phyloP scores from a whole-genome alignment of 164 flowering plant species.

The Piper betle region DNA sequence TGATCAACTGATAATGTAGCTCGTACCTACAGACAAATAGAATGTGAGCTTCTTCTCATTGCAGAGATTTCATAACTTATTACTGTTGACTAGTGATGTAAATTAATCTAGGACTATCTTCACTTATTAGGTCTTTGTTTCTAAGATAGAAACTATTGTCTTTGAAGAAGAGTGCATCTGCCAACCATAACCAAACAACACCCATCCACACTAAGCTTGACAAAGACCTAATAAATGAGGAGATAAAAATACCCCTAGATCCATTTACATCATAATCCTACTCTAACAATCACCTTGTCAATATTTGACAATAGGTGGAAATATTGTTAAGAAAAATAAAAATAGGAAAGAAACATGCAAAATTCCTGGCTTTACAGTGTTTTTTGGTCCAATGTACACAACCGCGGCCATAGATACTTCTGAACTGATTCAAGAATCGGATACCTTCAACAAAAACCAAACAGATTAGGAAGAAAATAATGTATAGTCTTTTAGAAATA shows the following conservation, averaged over 20 bases:
- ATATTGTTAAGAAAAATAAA: no score
- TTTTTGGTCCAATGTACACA: constrained; percentile 50
- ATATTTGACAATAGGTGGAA: neutral
- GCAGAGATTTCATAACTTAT: neutral
- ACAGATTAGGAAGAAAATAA: constrained; percentile 1
- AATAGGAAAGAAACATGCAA: neutral
- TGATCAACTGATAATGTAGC: constrained; percentile 84
- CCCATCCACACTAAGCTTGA: no score
- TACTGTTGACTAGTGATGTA: no score
- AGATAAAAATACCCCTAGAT: no score
- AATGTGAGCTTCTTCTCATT: neutral
- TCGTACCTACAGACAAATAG: constrained; percentile 42
- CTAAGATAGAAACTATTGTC: no score
- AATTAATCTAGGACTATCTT: no score
- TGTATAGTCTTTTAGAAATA: neutral
- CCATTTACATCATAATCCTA: neutral
- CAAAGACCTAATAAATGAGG: neutral
- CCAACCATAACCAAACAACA: no score
- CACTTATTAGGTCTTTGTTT: no score
- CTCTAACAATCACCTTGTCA: no score
- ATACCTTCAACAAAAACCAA: constrained; percentile 29
- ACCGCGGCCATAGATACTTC: constrained; percentile 80
- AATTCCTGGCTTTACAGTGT: constrained; percentile 39
- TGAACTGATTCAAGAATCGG: constrained; percentile 64
- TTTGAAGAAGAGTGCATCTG: no score